A percentile compares a stretch with the other conserved stretches of the same genome.
phyloP scores from a whole-genome alignment of 2,329 filamentous ascomycete species.

The Talaromyces islandicus region DNA sequence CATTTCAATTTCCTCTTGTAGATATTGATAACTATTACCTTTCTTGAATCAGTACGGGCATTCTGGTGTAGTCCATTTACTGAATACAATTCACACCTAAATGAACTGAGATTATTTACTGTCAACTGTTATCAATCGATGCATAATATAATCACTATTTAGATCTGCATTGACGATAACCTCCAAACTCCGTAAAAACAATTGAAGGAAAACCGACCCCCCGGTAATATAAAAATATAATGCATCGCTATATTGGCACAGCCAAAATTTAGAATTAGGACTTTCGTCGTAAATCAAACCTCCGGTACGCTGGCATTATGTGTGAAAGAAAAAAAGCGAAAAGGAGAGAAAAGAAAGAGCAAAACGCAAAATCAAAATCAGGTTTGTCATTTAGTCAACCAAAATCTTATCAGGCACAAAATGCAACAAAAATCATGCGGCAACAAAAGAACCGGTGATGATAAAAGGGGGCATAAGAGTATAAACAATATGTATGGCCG shows the following conservation, averaged over 20 bases:
- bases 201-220: not conserved
- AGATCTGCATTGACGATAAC: not conserved
- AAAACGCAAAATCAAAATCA: not conserved
- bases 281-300: not conserved
- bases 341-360: not conserved
- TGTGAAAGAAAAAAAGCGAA: not conserved
- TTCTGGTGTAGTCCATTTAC: too few relatives aligned
- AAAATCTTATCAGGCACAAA: not conserved
- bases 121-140: not conserved
- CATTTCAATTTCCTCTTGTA: not conserved
- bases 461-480: not conserved
- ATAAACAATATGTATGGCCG: not conserved
- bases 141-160: not conserved
- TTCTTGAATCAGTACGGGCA: not conserved
- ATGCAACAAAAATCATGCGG: not conserved
- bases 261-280: not conserved
- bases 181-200: not conserved
- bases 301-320: not conserved
- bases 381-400: not conserved
- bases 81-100: not conserved
- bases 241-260: not conserved
- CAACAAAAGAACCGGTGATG: not conserved
- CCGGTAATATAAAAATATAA: not conserved
- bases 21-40: not conserved
- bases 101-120: not conserved